Conservation (phyloP, 1,284 basidiomycete genomes). For the Earliella scabrosa region DNA sequence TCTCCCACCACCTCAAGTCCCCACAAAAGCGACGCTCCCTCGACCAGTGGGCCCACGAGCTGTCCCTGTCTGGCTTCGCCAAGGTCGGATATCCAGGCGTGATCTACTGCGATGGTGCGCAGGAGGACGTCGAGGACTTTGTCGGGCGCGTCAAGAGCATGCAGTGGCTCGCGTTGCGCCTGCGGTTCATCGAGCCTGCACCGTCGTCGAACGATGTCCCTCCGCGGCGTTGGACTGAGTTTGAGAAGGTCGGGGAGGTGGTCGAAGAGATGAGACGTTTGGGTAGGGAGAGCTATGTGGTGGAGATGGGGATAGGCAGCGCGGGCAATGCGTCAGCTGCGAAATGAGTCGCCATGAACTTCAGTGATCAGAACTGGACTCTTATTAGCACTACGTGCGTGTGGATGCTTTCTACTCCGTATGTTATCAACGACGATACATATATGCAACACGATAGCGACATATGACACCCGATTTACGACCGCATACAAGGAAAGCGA, state of each 20-base stretch:
- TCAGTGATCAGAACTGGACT: background rate
- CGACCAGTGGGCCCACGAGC: constrained; percentile 59
- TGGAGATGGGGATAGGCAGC: constrained; percentile 70
- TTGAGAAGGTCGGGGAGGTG: constrained; percentile 73
- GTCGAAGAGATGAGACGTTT: constrained; percentile 66
- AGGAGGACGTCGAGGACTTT: constrained; percentile 62
- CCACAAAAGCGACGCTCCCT: constrained; percentile 69
- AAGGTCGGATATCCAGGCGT: constrained; percentile 78
- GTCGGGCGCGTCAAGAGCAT: constrained; percentile 70
- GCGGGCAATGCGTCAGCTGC: constrained; percentile 11
- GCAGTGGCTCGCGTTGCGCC: constrained; percentile 76
- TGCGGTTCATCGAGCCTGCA: constrained; percentile 61
- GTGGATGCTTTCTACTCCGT: background rate
- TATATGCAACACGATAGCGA: constrained; percentile 13
- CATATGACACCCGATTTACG: constrained; percentile 17
- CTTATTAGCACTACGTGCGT: too few relatives aligned
- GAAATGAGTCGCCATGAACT: too few relatives aligned
- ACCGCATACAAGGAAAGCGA: constrained; percentile 16
- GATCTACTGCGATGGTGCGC: constrained; percentile 67
- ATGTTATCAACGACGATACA: constrained; percentile 13
- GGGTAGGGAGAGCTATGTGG: constrained; percentile 58
- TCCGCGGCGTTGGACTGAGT: constrained; percentile 51
- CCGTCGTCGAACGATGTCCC: constrained; percentile 6
- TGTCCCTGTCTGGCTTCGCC: constrained; percentile 65
- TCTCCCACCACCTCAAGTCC: constrained; percentile 76